These are phyloP conservation scores for Cercospora sp. DNA, from an alignment of 2,329 filamentous ascomycete species.

Conservation along the genomic window DNA sequence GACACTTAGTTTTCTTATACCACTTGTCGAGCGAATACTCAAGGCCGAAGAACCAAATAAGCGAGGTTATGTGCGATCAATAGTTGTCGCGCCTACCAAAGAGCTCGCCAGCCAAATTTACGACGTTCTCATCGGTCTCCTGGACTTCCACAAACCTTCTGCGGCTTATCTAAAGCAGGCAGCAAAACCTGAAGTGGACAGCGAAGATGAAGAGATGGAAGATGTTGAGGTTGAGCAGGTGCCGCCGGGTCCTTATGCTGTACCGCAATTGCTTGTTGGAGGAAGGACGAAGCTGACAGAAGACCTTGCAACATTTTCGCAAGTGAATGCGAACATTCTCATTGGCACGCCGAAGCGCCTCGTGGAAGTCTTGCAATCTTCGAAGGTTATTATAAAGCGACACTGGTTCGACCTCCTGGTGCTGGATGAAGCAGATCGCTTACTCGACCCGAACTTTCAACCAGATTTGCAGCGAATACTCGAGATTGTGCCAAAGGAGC, in stretches of 20 bases:
- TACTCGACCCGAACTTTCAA: constrained; percentile 93
- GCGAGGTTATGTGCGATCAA: constrained; percentile 84
- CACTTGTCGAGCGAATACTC: constrained; percentile 78
- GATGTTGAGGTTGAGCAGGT: constrained; percentile 47
- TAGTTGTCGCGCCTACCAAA: constrained; percentile 88
- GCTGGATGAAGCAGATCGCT: constrained; percentile 88
- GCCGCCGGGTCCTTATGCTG: constrained; percentile 55
- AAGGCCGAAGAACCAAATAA: constrained; percentile 79
- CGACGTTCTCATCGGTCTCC: constrained; percentile 71
- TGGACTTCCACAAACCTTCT: constrained; percentile 81
- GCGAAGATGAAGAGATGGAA: constrained; percentile 45
- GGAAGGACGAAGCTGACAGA: constrained; percentile 79
- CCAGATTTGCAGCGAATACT: constrained; percentile 85
- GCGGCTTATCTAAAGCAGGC: constrained; percentile 63
- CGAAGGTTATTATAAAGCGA: constrained; percentile 43
- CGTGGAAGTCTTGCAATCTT: constrained; percentile 82
- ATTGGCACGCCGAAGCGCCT: constrained; percentile 89
- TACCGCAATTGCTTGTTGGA: constrained; percentile 86
- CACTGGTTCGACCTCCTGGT: constrained; percentile 79
- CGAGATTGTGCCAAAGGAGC: constrained; percentile 82
- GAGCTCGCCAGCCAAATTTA: constrained; percentile 92
- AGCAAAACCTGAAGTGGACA: constrained; percentile 38
- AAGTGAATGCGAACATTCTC: constrained; percentile 81
- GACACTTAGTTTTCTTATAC: constrained; percentile 82
- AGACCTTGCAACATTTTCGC: constrained; percentile 82